A percentile compares a stretch with the other conserved stretches of the same genome.
phyloP scores from a whole-genome alignment of 139 green algal species.

The Chlorella sp. region DNA sequence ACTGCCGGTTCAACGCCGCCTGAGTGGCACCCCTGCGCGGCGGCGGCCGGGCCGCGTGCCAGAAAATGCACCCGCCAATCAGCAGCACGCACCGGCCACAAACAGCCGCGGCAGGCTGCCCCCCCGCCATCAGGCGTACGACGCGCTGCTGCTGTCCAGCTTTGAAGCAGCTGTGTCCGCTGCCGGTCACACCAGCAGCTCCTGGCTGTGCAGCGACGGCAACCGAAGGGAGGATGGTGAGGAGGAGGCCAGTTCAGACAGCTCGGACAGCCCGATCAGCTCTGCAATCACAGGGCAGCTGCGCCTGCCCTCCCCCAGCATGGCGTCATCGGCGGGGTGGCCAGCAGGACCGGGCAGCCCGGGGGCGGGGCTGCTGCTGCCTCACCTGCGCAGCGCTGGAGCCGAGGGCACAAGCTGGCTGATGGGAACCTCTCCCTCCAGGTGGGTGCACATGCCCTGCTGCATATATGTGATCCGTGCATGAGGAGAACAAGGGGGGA shows the following conservation, averaged over 20 bases:
- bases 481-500: too few relatives aligned
- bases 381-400: slow-evolving; percentile 14
- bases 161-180: neutral
- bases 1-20: too few relatives aligned
- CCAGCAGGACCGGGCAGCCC: neutral
- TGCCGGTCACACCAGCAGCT: neutral
- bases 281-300: neutral
- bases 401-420: slow-evolving; percentile 11
- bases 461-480: neutral
- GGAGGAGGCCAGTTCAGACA: neutral
- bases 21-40: too few relatives aligned
- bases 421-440: neutral
- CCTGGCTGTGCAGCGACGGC: neutral
- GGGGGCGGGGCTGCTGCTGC: slow-evolving; percentile 16
- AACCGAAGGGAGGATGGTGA: neutral
- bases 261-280: too few relatives aligned
- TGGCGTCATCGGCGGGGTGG: neutral
- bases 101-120: neutral
- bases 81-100: neutral
- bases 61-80: neutral
- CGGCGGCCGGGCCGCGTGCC: too few relatives aligned
- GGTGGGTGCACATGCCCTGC: neutral
- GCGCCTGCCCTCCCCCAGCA: neutral
- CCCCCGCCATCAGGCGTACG: neutral
- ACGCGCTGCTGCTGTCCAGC: slow-evolving; percentile 9